Evolutionary conservation across 192 early-diverging fungal genomes (phyloP).

Genomic region (Coemansia sp.): DNA sequence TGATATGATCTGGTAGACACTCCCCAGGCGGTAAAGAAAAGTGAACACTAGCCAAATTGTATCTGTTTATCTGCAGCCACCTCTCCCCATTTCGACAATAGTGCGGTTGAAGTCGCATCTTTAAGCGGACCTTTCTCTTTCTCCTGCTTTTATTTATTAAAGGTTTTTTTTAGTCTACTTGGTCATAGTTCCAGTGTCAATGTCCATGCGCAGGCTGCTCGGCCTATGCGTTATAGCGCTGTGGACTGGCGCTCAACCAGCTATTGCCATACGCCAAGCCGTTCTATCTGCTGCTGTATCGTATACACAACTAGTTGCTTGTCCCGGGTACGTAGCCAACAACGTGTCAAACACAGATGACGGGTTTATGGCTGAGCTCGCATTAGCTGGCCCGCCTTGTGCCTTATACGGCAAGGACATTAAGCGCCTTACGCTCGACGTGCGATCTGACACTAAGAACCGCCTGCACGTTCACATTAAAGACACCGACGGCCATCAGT

Average conservation of each 20-base stretch:
- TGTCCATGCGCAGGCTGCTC: neutral
- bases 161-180: neutral
- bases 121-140: neutral
- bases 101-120: neutral
- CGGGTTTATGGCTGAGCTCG: slow-evolving; percentile 20
- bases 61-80: neutral
- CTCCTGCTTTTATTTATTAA: neutral
- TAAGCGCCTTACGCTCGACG: slow-evolving; percentile 39
- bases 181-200: neutral
- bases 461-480: slow-evolving; percentile 58
- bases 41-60: neutral
- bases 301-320: neutral
- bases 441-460: slow-evolving; percentile 55
- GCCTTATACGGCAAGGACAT: slow-evolving; percentile 53
- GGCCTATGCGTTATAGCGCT: neutral
- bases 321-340: slow-evolving; percentile 23
- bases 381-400: slow-evolving; percentile 26
- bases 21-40: neutral
- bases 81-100: neutral
- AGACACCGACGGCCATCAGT: slow-evolving; percentile 30
- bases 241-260: neutral
- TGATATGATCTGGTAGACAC: neutral
- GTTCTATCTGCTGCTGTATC: neutral
- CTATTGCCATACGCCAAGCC: neutral
- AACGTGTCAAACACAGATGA: neutral